Percentiles rank a stretch among this genome's conserved stretches.
These are phyloP conservation scores for Silene uniflora DNA, from an alignment of 148 eudicot species.

Conservation along the genomic window DNA sequence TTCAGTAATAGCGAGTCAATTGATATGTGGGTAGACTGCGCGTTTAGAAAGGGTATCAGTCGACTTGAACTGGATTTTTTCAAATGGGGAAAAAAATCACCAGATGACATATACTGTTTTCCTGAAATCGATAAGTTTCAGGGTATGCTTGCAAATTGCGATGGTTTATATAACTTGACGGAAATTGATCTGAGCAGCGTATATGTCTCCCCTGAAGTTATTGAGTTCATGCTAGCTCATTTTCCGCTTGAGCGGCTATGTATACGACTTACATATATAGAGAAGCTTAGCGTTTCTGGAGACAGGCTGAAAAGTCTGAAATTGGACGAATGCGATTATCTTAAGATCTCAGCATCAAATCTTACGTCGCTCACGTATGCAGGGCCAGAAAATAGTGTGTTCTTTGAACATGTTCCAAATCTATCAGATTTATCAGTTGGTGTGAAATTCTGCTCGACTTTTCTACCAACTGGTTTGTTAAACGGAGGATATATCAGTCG, in stretches of 20 bases:
- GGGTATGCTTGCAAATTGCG: constrained; percentile 3
- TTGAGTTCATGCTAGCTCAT: constrained; percentile 9
- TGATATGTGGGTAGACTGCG: constrained; percentile 12
- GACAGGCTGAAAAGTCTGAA: neutral
- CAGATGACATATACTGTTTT: neutral
- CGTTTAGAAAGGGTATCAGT: constrained; percentile 13
- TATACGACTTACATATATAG: neutral
- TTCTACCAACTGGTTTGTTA: neutral
- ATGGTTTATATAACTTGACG: neutral
- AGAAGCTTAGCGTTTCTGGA: neutral
- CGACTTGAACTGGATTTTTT: constrained; percentile 7
- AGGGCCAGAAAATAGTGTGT: neutral
- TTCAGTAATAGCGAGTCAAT: neutral
- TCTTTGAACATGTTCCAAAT: neutral
- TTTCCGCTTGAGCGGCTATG: constrained; percentile 12
- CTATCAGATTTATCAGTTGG: constrained; percentile 12
- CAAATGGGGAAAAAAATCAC: too few relatives aligned
- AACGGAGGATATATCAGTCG: neutral
- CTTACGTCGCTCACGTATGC: neutral
- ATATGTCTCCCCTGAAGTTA: neutral
- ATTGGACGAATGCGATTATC: neutral
- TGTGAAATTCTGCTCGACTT: neutral
- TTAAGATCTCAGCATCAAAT: neutral
- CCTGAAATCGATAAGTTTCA: constrained; percentile 1
- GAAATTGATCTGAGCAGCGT: neutral